Base-by-base conservation (phyloP, 2,329 filamentous ascomycete species). In the Thelonectria discophora region DNA sequence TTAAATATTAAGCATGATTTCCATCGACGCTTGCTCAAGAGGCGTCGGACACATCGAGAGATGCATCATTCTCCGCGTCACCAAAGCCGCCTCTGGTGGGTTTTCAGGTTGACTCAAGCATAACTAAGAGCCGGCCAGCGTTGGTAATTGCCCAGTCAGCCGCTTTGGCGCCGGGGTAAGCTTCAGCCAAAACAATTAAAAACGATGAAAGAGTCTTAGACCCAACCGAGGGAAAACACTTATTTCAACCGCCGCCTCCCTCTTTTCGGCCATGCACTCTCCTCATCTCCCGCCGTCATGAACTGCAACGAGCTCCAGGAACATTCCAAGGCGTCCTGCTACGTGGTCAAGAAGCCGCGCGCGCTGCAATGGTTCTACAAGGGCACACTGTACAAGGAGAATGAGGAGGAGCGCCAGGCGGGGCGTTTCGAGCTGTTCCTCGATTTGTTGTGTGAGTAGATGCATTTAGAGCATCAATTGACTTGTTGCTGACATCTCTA, bases 401-500 rank as follows among this genome's bases (percentile, higher is more conserved):
- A 73, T 46, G 79, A 82, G 3, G 76, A 79, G 59, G 80, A 82
- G 67, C 75, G 80, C 27, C 77, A 80, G 65, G 80, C 80, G 6
- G 74, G 76, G 1, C 78, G 80, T 12, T 83, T 83, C 59, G 81
- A 83, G 68, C 76, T 83, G 32, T 83, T 84, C 62, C 78, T 84
- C 1, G 81, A 83, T 55, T 70, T 84, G 39, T 70, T 83, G 10
- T 83, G 81, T 75, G 62, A 63, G 74, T 64, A 24, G n/a, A 30
- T 17, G 20, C 8, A 10, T 21, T 40, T 6, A 30, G 15, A 13
- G 42, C 13, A 12, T 4, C 8, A 15, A 47, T 34, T 4, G 10
- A 12, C 13, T 27, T 2, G n/a, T 18, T 13, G 1, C 62, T n/a
- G 24, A 21, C 20, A 11, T 24, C 69, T 67, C 73, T 43, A 75